Conservation (phyloP, 805 yeast genomes). For the Yarrowia phangngaensis region DNA sequence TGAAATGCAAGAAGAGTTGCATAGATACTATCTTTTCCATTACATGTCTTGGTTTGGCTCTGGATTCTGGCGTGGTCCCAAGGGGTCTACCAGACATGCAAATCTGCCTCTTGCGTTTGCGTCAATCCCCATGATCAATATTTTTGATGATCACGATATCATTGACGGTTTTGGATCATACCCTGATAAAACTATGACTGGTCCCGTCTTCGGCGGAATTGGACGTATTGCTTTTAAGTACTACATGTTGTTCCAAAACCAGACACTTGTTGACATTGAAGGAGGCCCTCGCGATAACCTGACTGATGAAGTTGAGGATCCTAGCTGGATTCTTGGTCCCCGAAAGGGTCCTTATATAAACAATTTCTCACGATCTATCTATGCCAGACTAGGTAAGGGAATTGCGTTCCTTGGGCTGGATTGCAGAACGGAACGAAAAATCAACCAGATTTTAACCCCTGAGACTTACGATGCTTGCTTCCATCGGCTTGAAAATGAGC, state of each 20-base stretch:
- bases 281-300: conserved; percentile 30
- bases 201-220: conserved; percentile 62
- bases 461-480: conserved; percentile 61
- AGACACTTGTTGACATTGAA: conserved; percentile 49
- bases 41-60: conserved; percentile 86
- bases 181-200: conserved; percentile 65
- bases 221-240: conserved; percentile 80
- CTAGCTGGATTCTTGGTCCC: conserved; percentile 60
- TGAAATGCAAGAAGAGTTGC: conserved; percentile 53
- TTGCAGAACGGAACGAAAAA: conserved; percentile 85
- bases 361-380: conserved; percentile 63
- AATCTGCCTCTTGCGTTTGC: conserved; percentile 73
- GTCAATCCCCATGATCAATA: conserved; percentile 77
- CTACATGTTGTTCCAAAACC: conserved; percentile 91
- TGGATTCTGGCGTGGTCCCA: conserved; percentile 75
- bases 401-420: conserved; percentile 77
- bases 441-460: conserved; percentile 51
- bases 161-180: conserved; percentile 96
- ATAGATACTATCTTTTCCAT: conserved; percentile 63
- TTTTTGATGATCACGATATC: conserved; percentile 93
- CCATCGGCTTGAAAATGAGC: conserved; percentile 54
- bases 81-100: conserved; percentile 62
- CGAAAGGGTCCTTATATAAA: conserved; percentile 64
- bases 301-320: conserved; percentile 39
- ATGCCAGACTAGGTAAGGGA: conserved; percentile 68